phyloP scores from a whole-genome alignment of 306 rosid species.

The Prinsepia uniflora region DNA sequence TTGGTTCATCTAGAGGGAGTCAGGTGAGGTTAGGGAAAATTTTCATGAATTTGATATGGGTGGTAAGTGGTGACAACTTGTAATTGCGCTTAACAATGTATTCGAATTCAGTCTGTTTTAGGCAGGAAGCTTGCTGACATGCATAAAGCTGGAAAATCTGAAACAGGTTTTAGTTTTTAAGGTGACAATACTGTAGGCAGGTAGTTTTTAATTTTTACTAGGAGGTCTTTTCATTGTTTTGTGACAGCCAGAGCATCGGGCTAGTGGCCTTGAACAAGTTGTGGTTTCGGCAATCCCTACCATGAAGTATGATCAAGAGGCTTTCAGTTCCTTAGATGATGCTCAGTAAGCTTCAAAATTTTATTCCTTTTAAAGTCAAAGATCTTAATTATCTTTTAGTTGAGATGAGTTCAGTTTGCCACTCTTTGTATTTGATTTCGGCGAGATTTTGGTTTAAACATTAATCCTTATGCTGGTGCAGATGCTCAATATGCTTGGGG shows the following conservation, averaged over 20 bases:
- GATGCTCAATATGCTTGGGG: conserved; percentile 89
- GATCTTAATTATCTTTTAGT: not conserved
- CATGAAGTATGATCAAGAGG: conserved; percentile 71
- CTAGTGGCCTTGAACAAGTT: conserved; percentile 63
- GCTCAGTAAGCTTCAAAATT: conserved; percentile 63
- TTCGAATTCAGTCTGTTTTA: conserved; percentile 57
- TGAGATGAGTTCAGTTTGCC: not conserved
- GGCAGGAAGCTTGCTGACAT: conserved; percentile 92
- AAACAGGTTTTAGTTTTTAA: conserved; percentile 78
- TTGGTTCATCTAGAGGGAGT: conserved; percentile 68
- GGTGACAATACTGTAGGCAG: conserved; percentile 91
- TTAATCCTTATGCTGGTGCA: conserved; percentile 28
- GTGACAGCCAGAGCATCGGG: conserved; percentile 78
- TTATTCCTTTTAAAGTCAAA: not conserved
- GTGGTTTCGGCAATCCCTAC: conserved; percentile 88
- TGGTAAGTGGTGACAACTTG: conserved; percentile 17
- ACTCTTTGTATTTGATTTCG: not conserved
- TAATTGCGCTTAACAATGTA: conserved; percentile 13
- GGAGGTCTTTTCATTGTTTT: conserved; percentile 53
- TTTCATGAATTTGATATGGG: conserved; percentile 3
- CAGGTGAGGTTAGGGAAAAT: conserved; percentile 53
- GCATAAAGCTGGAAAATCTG: conserved; percentile 85
- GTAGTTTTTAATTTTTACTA: too few relatives aligned
- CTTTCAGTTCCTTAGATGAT: conserved; percentile 73
- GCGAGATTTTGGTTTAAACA: not conserved